Conservation (phyloP, 495 filamentous ascomycete genomes). For the Aspergillus taichungensis region DNA sequence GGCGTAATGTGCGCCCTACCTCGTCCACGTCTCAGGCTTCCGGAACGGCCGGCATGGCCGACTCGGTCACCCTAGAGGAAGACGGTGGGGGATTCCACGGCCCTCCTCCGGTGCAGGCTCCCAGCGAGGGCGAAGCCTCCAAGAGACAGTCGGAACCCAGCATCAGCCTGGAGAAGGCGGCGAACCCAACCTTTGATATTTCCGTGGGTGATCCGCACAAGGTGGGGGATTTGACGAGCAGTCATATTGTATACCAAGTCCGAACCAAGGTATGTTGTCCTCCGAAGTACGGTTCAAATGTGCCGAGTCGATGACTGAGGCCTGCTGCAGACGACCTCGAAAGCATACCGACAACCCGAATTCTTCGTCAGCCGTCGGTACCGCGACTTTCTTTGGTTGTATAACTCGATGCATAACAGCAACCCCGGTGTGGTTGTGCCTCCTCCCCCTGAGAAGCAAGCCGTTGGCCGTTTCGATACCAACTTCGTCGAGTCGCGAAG, state of each 20-base stretch:
- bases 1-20: constrained; percentile 48
- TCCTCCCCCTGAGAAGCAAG: constrained; percentile 95
- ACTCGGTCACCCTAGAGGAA: constrained; percentile 54
- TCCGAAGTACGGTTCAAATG: background rate
- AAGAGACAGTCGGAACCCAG: constrained; percentile 66
- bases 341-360: constrained; percentile 83
- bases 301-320: constrained; percentile 9
- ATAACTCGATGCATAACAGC: constrained; percentile 84
- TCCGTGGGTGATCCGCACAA: constrained; percentile 94
- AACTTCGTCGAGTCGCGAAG: constrained; percentile 92
- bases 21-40: constrained; percentile 40
- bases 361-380: constrained; percentile 90
- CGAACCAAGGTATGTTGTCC: constrained; percentile 64
- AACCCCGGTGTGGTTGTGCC: constrained; percentile 94
- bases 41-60: constrained; percentile 43
- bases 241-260: constrained; percentile 95
- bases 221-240: constrained; percentile 91
- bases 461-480: constrained; percentile 89
- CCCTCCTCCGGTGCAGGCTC: constrained; percentile 66
- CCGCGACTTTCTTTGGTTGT: constrained; percentile 96
- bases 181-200: constrained; percentile 87
- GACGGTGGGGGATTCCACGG: constrained; percentile 54
- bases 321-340: constrained; percentile 69
- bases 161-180: constrained; percentile 79
- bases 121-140: constrained; percentile 32